These are phyloP conservation scores for Trypanosoma mega DNA, from an alignment of 208 protist genomes.

Conservation along the genomic window DNA sequence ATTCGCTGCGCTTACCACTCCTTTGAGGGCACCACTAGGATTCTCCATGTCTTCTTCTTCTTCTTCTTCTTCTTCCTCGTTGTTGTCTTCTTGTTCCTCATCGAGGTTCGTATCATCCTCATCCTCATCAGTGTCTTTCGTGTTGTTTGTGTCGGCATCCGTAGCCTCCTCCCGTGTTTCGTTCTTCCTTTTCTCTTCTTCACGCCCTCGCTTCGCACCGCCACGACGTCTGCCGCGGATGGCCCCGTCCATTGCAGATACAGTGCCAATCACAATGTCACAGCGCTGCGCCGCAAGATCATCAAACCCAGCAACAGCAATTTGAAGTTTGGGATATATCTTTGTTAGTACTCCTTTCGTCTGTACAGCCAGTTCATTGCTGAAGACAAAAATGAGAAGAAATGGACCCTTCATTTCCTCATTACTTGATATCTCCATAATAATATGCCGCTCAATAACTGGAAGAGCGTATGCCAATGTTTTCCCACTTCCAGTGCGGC, in stretches of 20 bases:
- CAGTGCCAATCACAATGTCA: slow-evolving; percentile 80
- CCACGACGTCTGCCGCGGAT: slow-evolving; percentile 63
- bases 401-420: slow-evolving; percentile 46
- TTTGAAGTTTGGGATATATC: slow-evolving; percentile 68
- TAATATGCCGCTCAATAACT: slow-evolving; percentile 80
- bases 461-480: slow-evolving; percentile 99
- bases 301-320: slow-evolving; percentile 74
- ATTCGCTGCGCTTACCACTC: slow-evolving; percentile 44
- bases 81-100: slow-evolving; percentile 22
- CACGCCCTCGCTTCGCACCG: slow-evolving; percentile 22
- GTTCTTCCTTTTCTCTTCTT: slow-evolving; percentile 40
- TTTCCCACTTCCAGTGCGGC: slow-evolving; percentile 95
- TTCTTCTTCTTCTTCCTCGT: not conserved
- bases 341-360: slow-evolving; percentile 67
- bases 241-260: slow-evolving; percentile 61
- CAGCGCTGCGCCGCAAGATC: slow-evolving; percentile 32
- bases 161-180: slow-evolving; percentile 19
- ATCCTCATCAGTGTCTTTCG: slow-evolving; percentile 25
- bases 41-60: too few species aligned
- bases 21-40: slow-evolving; percentile 12
- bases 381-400: slow-evolving; percentile 87
- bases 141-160: slow-evolving; percentile 19
- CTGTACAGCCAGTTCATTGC: slow-evolving; percentile 85
- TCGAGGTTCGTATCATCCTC: slow-evolving; percentile 9
- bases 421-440: slow-evolving; percentile 37